Base-by-base conservation (phyloP, 2,329 filamentous ascomycete species). In the Cytospora schulzeri region DNA sequence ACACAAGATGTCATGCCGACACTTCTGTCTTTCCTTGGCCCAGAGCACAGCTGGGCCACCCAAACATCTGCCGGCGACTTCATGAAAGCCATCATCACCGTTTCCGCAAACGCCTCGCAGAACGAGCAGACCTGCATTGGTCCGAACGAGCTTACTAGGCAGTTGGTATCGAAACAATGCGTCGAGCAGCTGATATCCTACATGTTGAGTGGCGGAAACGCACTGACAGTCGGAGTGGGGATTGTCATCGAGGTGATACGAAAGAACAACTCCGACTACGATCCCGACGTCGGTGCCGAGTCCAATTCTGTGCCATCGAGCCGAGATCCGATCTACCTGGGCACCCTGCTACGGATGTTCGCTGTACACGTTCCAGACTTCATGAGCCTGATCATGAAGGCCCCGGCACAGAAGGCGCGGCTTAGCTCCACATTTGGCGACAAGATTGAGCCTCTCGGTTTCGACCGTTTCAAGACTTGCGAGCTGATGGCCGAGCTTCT, bases 231-330 rank as follows among this genome's bases (percentile, higher is more conserved):
- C 19, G 95, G 95, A 57, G 95, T 99, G 14, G 95, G 95, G 24
- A 97, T 98, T 72, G 87, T 99, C 38, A 99, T 99, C 68, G 95
- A 99, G 78, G 95, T 99, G 54, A 99, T 99, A 74, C 87, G 95
- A 66, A 99, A 99, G 80, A 99, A 99, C 78, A 99, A 99, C 76
- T 98, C 95, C 0, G 95, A 99, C 77, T 99, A 99, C 75, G 95
- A 99, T 71, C 90, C 95, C 0, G 95, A 98, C 70, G 91, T 93
- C 70, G 88, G 93, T 67, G 88, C 90, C 57, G 92, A 93, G 65
- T 87, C 91, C 31, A 91, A 91, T 69, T 86, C 91, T 3, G 82
- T 89, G 62, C 94, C 94, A 0, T 94, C 93, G 1, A 90, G 88
- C 69, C 88, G 91, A 59, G 95, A 99, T 72, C 95, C 95, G 4